Percentiles rank a stretch among this genome's conserved stretches.
Conservation (phyloP, 306 rosid species). For the Malus asiatica region DNA sequence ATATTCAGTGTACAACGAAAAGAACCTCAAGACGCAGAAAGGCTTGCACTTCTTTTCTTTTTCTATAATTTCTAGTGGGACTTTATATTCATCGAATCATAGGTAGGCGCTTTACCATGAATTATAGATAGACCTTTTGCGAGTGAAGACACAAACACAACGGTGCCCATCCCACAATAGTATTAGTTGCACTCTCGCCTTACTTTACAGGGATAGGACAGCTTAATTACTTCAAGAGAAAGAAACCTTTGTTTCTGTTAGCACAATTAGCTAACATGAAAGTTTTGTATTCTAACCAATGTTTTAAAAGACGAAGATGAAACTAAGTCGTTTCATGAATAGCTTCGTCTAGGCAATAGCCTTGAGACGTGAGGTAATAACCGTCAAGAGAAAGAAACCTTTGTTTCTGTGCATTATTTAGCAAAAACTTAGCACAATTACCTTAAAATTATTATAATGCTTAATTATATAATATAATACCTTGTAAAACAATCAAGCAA, state of each 20-base stretch:
- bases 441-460: no score
- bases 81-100: not conserved
- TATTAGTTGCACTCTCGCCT: not conserved
- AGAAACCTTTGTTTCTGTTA: not conserved
- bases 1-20: not conserved
- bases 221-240: not conserved
- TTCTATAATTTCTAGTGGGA: not conserved
- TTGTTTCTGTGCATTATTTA: not conserved
- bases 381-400: not conserved
- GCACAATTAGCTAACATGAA: not conserved
- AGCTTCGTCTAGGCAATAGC: no score
- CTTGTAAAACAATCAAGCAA: no score
- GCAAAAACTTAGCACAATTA: no score
- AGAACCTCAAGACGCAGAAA: not conserved
- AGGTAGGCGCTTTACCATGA: not conserved
- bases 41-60: not conserved
- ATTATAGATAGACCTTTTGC: not conserved
- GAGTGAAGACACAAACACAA: conserved; percentile 17
- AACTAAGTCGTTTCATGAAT: no score
- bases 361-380: not conserved
- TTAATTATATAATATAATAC: no score
- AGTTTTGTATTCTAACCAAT: no score
- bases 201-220: not conserved
- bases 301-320: no score
- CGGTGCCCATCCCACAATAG: conserved; percentile 10